phyloP scores from a whole-genome alignment of 257 asterid genomes.

The Fraxinus cuspidata region DNA sequence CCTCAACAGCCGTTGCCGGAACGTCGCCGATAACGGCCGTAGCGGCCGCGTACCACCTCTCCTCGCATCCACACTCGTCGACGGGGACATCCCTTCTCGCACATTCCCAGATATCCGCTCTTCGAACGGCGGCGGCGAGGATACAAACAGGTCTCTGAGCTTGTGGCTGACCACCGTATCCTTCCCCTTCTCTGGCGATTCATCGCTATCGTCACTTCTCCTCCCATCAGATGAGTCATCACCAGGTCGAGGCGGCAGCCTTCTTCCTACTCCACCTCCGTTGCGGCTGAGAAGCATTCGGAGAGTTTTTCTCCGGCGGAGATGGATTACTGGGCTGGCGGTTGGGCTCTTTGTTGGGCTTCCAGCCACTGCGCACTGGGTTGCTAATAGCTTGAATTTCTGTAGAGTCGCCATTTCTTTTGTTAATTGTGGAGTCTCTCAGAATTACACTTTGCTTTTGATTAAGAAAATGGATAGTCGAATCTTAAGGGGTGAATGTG shows the following conservation, averaged over 20 bases:
- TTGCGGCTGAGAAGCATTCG: conserved; percentile 75
- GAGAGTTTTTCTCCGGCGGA: conserved; percentile 83
- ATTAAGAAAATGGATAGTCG: background rate
- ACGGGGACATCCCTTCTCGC: conserved; percentile 41
- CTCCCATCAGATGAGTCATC: conserved; percentile 32
- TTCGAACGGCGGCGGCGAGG: conserved; percentile 71
- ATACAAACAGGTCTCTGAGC: conserved; percentile 55
- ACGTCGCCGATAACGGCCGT: conserved; percentile 78
- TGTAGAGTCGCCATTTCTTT: conserved; percentile 68
- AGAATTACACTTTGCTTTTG: background rate
- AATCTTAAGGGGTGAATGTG: conserved; percentile 4
- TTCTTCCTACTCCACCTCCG: conserved; percentile 19
- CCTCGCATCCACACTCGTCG: conserved; percentile 31
- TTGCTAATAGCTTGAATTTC: conserved; percentile 78
- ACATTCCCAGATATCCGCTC: conserved; percentile 38
- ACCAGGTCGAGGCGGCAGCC: conserved; percentile 16
- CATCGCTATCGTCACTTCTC: conserved; percentile 14
- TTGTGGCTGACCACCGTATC: conserved; percentile 34
- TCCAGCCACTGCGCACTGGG: conserved; percentile 77
- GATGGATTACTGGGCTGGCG: conserved; percentile 78
- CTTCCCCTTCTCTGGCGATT: conserved; percentile 30
- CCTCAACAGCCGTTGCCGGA: conserved; percentile 81
- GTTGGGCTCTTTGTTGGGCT: conserved; percentile 85
- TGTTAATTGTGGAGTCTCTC: background rate
- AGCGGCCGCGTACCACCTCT: conserved; percentile 43